Conservation (phyloP, 805 yeast genomes). For the Myxozyma kluyveri region DNA sequence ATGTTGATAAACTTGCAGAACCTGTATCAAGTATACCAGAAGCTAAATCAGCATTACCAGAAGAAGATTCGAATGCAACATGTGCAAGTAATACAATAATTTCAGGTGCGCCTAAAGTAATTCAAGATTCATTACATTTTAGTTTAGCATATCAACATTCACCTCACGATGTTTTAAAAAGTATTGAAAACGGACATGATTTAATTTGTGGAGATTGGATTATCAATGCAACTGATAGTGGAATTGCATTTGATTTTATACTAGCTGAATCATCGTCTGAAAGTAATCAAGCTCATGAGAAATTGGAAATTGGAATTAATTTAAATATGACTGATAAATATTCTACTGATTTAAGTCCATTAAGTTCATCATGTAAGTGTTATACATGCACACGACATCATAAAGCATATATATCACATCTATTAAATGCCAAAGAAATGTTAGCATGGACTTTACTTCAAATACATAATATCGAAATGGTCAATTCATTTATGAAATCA, state of each 20-base stretch:
- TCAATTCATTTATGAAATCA: conserved; percentile 36
- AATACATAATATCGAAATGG: conserved; percentile 39
- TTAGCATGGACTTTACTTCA: conserved; percentile 44
- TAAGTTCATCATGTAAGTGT: conserved; percentile 32
- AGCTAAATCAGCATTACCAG: conserved; percentile 1
- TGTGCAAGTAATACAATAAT: conserved; percentile 7
- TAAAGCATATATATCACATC: conserved; percentile 45
- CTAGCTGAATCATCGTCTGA: conserved; percentile 25
- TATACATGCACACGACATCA: conserved; percentile 34
- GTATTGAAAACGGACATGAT: conserved; percentile 39
- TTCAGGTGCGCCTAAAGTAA: conserved; percentile 11
- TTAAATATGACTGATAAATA: conserved; percentile 36
- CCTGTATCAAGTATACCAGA: background rate
- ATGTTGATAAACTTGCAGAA: conserved; percentile 5
- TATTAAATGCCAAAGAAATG: conserved; percentile 45
- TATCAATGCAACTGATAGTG: conserved; percentile 38
- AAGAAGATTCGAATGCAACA: conserved; percentile 9
- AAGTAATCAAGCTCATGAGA: conserved; percentile 9
- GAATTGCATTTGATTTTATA: conserved; percentile 40
- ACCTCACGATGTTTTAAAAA: conserved; percentile 39
- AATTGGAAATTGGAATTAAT: conserved; percentile 33
- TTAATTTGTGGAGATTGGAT: conserved; percentile 38
- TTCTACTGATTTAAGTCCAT: conserved; percentile 35
- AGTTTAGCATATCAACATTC: conserved; percentile 32
- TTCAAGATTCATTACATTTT: conserved; percentile 21